These are phyloP conservation scores for Coemansia asiatica DNA, from an alignment of 192 early-diverging fungal species.

Conservation along the genomic window DNA sequence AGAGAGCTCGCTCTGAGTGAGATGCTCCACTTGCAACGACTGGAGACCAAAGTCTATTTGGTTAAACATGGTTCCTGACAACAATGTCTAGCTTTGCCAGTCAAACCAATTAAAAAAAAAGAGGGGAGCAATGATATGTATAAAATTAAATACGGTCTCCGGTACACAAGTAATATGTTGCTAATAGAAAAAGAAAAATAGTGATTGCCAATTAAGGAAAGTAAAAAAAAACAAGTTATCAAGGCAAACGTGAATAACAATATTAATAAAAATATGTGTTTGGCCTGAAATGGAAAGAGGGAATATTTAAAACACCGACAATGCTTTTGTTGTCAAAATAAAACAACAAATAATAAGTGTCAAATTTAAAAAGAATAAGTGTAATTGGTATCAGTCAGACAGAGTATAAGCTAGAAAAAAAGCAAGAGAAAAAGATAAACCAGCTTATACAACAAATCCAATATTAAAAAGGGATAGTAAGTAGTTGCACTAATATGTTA, in stretches of 20 bases:
- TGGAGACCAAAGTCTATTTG: not conserved
- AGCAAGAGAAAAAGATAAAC: too few species aligned
- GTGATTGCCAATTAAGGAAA: not conserved
- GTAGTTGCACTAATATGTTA: too few species aligned
- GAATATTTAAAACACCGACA: too few species aligned
- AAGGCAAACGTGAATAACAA: not conserved
- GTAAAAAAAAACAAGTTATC: not conserved
- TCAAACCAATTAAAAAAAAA: not conserved
- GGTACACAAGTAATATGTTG: not conserved
- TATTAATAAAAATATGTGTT: not conserved
- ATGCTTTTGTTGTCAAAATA: too few species aligned
- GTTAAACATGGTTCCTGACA: conserved; percentile 2
- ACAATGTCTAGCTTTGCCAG: not conserved
- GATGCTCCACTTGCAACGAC: conserved; percentile 5
- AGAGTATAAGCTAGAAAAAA: too few species aligned
- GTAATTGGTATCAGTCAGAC: too few species aligned
- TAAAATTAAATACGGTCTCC: not conserved
- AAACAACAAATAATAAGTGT: too few species aligned
- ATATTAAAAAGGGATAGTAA: too few species aligned
- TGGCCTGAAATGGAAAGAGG: too few species aligned
- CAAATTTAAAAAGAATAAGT: too few species aligned
- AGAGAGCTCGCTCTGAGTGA: conserved; percentile 18
- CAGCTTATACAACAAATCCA: too few species aligned
- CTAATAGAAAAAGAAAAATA: not conserved
- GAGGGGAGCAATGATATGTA: too few species aligned